Conservation (phyloP, 805 yeast species). For the Lipomyces kockii region DNA sequence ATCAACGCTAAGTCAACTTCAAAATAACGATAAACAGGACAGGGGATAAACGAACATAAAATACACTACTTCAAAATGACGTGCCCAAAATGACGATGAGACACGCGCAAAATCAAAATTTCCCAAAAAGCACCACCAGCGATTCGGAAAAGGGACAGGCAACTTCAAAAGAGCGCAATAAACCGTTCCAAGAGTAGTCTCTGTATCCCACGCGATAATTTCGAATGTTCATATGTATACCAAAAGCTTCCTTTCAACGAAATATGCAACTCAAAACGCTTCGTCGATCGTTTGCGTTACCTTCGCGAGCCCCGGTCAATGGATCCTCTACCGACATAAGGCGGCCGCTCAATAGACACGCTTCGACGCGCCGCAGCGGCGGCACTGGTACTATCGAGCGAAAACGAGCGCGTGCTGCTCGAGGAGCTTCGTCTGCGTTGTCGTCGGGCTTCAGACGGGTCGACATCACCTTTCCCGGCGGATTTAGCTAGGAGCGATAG, state of each 20-base stretch:
- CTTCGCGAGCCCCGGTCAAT: slow-evolving; percentile 32
- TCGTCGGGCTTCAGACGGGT: slow-evolving; percentile 85
- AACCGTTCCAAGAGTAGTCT: neutral
- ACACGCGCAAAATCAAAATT: neutral
- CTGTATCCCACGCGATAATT: neutral
- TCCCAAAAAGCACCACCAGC: neutral
- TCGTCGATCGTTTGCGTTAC: neutral
- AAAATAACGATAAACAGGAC: neutral
- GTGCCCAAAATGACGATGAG: neutral
- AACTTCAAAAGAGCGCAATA: neutral
- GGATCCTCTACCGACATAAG: slow-evolving; percentile 22
- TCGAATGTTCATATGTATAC: neutral
- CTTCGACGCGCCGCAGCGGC: slow-evolving; percentile 28
- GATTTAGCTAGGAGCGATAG: slow-evolving; percentile 77
- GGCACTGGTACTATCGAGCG: slow-evolving; percentile 21
- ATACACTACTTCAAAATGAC: neutral
- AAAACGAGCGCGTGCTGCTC: slow-evolving; percentile 36
- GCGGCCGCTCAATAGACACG: slow-evolving; percentile 31
- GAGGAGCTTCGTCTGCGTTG: slow-evolving; percentile 72
- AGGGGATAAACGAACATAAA: neutral
- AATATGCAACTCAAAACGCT: neutral
- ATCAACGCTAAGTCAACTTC: neutral
- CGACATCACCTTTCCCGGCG: slow-evolving; percentile 66
- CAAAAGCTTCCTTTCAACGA: neutral
- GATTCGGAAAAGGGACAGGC: neutral